Base-by-base conservation (phyloP, 2,329 filamentous ascomycete genomes). In the Zarea fungicola region DNA sequence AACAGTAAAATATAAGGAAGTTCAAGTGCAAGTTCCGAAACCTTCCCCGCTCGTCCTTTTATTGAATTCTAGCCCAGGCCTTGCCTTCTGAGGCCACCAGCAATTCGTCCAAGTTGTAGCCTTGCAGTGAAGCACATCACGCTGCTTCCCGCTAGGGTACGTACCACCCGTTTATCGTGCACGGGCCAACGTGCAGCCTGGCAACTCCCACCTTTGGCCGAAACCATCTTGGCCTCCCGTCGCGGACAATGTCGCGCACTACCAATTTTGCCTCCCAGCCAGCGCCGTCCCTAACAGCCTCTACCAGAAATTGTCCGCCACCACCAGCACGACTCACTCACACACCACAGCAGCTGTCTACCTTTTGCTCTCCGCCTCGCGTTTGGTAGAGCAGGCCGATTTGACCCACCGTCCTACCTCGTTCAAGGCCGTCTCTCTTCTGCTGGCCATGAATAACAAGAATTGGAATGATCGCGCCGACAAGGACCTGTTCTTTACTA, bases 401-500 rank as follows among this genome's bases (percentile, higher is more conserved):
- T 18, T 39, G 48, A 45, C 48, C 48, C 48, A 50, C 48, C 21
- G 21, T 45, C 51, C 39, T 48, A 32, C 21, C 28, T 50, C 21
- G 14, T 42, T 25, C 16, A 25, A 31, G 35, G 35, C 21, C 32
- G 13, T 7, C 6, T 37, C 42, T 40, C 26, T 31, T 35, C 39
- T 19, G 31, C 51, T 53, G 56, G 54, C 54, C 57, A 72, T 66
- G 59, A 80, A 78, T 65, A 78, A 70, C 64, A 81, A 80, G 66
- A 79, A 78, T 60, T 81, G 77, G 78, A 78, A 75, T 58, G 78
- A 81, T 57, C 71, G 77, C 51, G 79, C 79, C 52, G 78, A 83
- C 57, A 80, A 79, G 60, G 79, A 83, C 60, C 68, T 83, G 40
- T 82, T 82, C 68, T 81, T 82, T 58, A 80, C 78, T 46, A 82